Conservation (phyloP, 2,329 filamentous ascomycete species). For the Lojkania enalia region DNA sequence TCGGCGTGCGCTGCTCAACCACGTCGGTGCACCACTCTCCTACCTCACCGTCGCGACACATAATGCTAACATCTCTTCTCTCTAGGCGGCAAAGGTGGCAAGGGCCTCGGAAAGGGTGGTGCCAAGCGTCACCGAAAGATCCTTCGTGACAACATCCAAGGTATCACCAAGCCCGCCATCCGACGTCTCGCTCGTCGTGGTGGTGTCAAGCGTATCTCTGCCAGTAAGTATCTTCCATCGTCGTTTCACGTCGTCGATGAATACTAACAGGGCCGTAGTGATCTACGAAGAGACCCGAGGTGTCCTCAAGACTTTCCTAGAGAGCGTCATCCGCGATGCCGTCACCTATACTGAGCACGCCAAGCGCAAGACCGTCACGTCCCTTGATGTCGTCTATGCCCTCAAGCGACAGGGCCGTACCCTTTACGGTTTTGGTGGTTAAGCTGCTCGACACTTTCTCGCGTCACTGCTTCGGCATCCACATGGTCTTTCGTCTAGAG, state of each 20-base stretch:
- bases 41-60: conserved; percentile 14
- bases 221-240: conserved; percentile 44
- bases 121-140: conserved; percentile 61
- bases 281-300: conserved; percentile 79
- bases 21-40: conserved; percentile 16
- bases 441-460: conserved; percentile 46
- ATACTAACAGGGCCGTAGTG: conserved; percentile 52
- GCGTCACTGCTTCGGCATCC: conserved; percentile 14
- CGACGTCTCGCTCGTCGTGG: conserved; percentile 59
- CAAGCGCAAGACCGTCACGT: conserved; percentile 79
- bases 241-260: conserved; percentile 3
- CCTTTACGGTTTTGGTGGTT: conserved; percentile 89
- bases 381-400: conserved; percentile 66
- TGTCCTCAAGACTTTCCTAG: conserved; percentile 78
- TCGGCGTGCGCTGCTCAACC: conserved; percentile 15
- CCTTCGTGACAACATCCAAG: conserved; percentile 59
- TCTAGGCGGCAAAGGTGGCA: conserved; percentile 58
- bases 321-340: conserved; percentile 74
- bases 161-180: conserved; percentile 59
- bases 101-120: conserved; percentile 59
- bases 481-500: conserved; percentile 16
- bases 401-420: conserved; percentile 69
- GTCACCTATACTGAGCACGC: conserved; percentile 80
- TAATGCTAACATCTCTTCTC: conserved; percentile 39
- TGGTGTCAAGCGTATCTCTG: conserved; percentile 58